A percentile compares a stretch with the other conserved stretches of the same genome.
Conservation (phyloP, 2,329 filamentous ascomycete genomes). For the Fusarium coicis region DNA sequence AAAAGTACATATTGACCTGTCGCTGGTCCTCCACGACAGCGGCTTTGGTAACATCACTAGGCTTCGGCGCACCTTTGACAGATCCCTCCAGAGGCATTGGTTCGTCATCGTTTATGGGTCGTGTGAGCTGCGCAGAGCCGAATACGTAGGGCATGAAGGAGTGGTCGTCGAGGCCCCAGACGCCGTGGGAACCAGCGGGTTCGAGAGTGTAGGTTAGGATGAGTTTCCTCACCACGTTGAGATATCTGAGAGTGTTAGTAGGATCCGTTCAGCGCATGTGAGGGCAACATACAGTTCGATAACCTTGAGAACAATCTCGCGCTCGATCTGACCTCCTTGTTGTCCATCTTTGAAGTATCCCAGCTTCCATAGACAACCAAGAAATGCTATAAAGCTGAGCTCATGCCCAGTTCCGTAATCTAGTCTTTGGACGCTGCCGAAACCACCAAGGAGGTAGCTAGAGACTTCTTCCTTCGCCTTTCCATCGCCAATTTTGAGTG, state of each 20-base stretch:
- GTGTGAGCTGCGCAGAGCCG: slow-evolving; percentile 88
- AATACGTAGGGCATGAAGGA: slow-evolving; percentile 95
- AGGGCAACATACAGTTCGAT: slow-evolving; percentile 77
- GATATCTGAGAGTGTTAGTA: slow-evolving; percentile 66
- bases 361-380: slow-evolving; percentile 92
- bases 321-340: slow-evolving; percentile 69
- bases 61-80: slow-evolving; percentile 74
- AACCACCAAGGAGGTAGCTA: slow-evolving; percentile 84
- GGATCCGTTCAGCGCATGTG: background rate
- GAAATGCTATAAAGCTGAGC: slow-evolving; percentile 90
- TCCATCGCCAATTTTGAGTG: slow-evolving; percentile 47
- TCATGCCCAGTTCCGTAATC: slow-evolving; percentile 98
- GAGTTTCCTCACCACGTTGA: slow-evolving; percentile 81
- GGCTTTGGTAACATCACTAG: slow-evolving; percentile 73
- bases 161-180: slow-evolving; percentile 99
- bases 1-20: slow-evolving; percentile 86
- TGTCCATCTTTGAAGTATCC: slow-evolving; percentile 74
- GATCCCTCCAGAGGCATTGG: slow-evolving; percentile 84
- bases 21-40: slow-evolving; percentile 74
- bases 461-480: slow-evolving; percentile 74
- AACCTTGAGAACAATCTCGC: slow-evolving; percentile 82
- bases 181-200: slow-evolving; percentile 94
- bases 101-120: slow-evolving; percentile 72
- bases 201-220: slow-evolving; percentile 94
- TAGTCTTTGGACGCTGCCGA: slow-evolving; percentile 87